phyloP scores from a whole-genome alignment of 2,329 filamentous ascomycete species.

The Erysiphe neolycopersici region DNA sequence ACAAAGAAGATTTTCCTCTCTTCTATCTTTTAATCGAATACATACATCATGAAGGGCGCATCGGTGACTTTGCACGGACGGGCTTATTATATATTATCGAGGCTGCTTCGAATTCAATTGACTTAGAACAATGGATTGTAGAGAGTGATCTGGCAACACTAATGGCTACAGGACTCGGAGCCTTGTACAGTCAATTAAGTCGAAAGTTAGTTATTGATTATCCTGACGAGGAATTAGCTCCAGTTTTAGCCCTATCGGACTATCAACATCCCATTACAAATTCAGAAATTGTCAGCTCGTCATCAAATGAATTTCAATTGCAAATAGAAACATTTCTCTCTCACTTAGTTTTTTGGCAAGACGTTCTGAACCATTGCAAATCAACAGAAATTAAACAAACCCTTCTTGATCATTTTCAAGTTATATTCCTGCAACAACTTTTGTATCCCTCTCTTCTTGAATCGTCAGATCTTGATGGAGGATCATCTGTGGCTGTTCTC shows the following conservation, averaged over 20 bases:
- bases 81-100: conserved; percentile 91
- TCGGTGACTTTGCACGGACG: conserved; percentile 87
- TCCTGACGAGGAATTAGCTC: conserved; percentile 46
- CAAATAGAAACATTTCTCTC: conserved; percentile 85
- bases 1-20: conserved; percentile 78
- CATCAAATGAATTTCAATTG: conserved; percentile 49
- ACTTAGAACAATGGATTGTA: conserved; percentile 84
- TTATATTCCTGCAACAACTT: conserved; percentile 84
- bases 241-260: conserved; percentile 71
- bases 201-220: conserved; percentile 64
- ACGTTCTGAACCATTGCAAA: conserved; percentile 83
- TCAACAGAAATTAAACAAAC: conserved; percentile 82
- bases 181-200: conserved; percentile 36
- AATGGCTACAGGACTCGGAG: conserved; percentile 88
- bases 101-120: conserved; percentile 56
- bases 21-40: conserved; percentile 94
- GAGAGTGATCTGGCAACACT: conserved; percentile 88
- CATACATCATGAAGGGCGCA: conserved; percentile 81
- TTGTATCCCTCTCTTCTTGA: conserved; percentile 89
- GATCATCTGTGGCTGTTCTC: conserved; percentile 83
- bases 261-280: conserved; percentile 47
- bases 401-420: conserved; percentile 84
- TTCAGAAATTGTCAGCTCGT: conserved; percentile 46
- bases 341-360: conserved; percentile 92
- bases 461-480: conserved; percentile 89